Base-by-base conservation (phyloP, 2,329 filamentous ascomycete species). In the Ophiostoma ulmi region DNA sequence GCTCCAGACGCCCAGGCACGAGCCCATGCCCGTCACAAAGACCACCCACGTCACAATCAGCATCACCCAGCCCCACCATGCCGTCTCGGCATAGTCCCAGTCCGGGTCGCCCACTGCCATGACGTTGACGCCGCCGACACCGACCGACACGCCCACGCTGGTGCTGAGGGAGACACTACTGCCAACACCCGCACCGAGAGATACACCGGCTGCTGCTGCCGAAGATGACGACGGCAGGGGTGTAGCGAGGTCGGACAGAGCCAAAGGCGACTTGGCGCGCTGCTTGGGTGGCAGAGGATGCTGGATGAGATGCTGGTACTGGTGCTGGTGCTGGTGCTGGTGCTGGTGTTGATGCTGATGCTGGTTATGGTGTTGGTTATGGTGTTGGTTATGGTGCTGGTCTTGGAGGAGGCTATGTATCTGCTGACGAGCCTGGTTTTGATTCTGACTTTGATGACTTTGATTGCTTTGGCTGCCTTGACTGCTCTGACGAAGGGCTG, bases 31-130 rank as follows among this genome's bases (percentile, higher is more conserved):
- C 0, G 95, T 88, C 26, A 98, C 93, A 78, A 99, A 98, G 36
- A 97, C 93, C 64, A 96, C 82, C 95, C 96, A 99, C 0, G 96
- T 99, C 66, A 92, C 90, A 58, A 91, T 82, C 41, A 99, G 83
- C 67, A 99, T 90, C 8, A 97, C 90, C 93, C 94, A 99, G 0
- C 95, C 95, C 94, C 95, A 99, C 89, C 92, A 97, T 76, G 95
- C 94, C 0, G 95, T 99, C 81, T 97, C 94, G 61, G 90, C 88
- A 77, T 98, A 97, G 80, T 97, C 92, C 90, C 93, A 95, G 72
- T 90, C 88, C 13, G 80, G 79, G 72, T 83, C 89, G 67, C 38
- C 67, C 31, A 58, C 68, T 10, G 35, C 69, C 31, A 63, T 68
- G 38, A 63, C 71, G 80, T 78, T 17, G 79, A 76, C 11, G 82